These are phyloP conservation scores for Rubroboletus satanas DNA, from an alignment of 768 basidiomycete genomes.

Conservation along the genomic window DNA sequence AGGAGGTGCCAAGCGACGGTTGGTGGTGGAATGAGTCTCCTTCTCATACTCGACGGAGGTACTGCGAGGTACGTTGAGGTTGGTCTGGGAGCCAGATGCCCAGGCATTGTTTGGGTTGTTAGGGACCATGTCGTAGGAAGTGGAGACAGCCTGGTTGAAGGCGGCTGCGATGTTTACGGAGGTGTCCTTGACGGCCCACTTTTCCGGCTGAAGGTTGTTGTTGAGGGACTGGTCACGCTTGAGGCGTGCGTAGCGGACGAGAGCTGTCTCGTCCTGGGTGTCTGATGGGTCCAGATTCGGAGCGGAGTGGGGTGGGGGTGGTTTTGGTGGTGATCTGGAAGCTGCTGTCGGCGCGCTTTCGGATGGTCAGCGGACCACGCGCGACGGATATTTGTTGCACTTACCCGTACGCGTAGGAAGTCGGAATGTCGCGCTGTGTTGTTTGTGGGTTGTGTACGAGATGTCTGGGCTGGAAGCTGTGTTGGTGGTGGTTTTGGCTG, in stretches of 20 bases:
- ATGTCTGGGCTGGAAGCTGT: conserved; percentile 25
- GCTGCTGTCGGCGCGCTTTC: conserved; percentile 52
- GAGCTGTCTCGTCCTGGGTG: conserved; percentile 44
- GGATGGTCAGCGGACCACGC: conserved; percentile 14
- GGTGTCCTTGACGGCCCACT: conserved; percentile 76
- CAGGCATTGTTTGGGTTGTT: conserved; percentile 60
- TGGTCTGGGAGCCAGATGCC: conserved; percentile 56
- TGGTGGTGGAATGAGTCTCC: conserved; percentile 50
- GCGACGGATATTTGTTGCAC: conserved; percentile 21
- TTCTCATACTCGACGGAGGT: conserved; percentile 80
- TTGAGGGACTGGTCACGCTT: conserved; percentile 40
- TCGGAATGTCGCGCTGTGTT: conserved; percentile 42
- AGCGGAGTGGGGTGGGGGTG: conserved; percentile 27
- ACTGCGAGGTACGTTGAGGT: conserved; percentile 56
- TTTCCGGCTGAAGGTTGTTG: conserved; percentile 48
- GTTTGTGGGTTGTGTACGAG: conserved; percentile 26
- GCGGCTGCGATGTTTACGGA: conserved; percentile 85
- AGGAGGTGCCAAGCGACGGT: conserved; percentile 61
- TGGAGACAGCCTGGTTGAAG: conserved; percentile 64
- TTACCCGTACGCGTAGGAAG: conserved; percentile 72
- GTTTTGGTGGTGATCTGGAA: conserved; percentile 59
- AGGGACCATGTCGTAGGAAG: conserved; percentile 38
- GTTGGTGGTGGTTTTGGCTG: conserved; percentile 31
- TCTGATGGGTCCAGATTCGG: conserved; percentile 40
- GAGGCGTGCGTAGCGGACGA: conserved; percentile 45